Base-by-base conservation (phyloP, 805 yeast genomes). In the Metschnikowia shivogae region DNA sequence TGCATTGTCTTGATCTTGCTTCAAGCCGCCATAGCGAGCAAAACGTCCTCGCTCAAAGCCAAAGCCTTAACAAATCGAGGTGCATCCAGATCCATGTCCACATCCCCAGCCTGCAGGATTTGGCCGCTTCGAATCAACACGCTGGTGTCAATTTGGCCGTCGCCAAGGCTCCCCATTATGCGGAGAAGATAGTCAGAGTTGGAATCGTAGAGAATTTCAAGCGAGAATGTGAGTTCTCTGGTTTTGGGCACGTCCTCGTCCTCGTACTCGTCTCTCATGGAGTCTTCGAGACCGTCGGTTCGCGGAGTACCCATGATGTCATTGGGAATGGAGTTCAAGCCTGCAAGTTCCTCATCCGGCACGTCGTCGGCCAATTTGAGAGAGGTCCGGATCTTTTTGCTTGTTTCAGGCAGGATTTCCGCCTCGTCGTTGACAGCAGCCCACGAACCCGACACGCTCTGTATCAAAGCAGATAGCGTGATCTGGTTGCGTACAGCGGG, bases 311-410 rank as follows among this genome's bases (percentile, higher is more conserved):
- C 46, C 39, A 50, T 41, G 31, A 51, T 49, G 12, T 53, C 54
- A 19, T 42, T 32, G 3, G 63, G 49, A 2, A 63, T 53, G 2
- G 68, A 61, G 53, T 55, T 65, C 36, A 71, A 54, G 7, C 68
- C 66, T 17, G 65, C 44, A 10, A 70, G 56, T 49, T 71, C 73
- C 42, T 68, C 73, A 43, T 68, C 70, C 1, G 72, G 63, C 19
- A 66, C 70, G 42, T 67, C 67, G 31, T 59, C 57, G 3, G 72
- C 51, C 20, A 71, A 50, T 42, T 64, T 65, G 31, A 70, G 58
- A 3, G 73, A 58, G 29, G 65, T 64, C 36, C 62, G 63, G 33
- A 71, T 54, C 40, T 57, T 67, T 39, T 60, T 58, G 39, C 59
- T 65, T 4, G 57, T 49, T 30, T 30, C 35, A 14, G 42, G 29